Base-by-base conservation (phyloP, 495 filamentous ascomycete genomes). In the Penicillium paxilli region DNA sequence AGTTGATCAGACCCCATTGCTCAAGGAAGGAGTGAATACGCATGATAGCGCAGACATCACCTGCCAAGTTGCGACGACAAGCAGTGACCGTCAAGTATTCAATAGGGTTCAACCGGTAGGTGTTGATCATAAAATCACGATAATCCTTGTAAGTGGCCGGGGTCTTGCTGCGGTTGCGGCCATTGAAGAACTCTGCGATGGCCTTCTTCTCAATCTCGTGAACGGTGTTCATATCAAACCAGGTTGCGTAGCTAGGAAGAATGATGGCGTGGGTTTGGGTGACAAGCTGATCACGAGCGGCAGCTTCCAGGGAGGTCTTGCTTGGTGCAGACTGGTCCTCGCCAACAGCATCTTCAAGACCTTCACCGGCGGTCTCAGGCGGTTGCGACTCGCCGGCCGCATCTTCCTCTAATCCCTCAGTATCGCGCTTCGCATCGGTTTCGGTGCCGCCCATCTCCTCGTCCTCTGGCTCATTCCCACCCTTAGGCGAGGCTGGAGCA, bases 41-140 rank as follows among this genome's bases (percentile, higher is more conserved):
- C 94, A 98, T 97, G 58, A 98, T 98, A 12, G 95, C 94, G 70
- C 94, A 98, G 48, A 98, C 94, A 73, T 98, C 94, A 54, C 94
- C 94, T 7, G 95, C 92, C 57, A 98, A 79, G 68, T 98, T 98
- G 49, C 94, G 85, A 55, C 94, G 79, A 67, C 94, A 98, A n/a
- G 94, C 94, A 9, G 94, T 98, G 49, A 98, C 91, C 14, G 95
- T 98, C 35, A 98, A 80, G 65, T 98, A 98, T 71, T 98, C 94
- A 22, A 90, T 81, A 3, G 94, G 94, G 67, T 97, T 98, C 44
- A 98, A 73, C 19, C 94, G 84, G 71, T 98, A 98, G 16, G 94
- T 96, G 68, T 98, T 98, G 70, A 98, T 93, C 94, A 98, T 98
- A 71, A 98, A 98, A 64, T 98, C 93, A 54, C 94, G 86, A 71